Base-by-base conservation (phyloP, 2,329 filamentous ascomycete species). In the Blastomyces silverae region DNA sequence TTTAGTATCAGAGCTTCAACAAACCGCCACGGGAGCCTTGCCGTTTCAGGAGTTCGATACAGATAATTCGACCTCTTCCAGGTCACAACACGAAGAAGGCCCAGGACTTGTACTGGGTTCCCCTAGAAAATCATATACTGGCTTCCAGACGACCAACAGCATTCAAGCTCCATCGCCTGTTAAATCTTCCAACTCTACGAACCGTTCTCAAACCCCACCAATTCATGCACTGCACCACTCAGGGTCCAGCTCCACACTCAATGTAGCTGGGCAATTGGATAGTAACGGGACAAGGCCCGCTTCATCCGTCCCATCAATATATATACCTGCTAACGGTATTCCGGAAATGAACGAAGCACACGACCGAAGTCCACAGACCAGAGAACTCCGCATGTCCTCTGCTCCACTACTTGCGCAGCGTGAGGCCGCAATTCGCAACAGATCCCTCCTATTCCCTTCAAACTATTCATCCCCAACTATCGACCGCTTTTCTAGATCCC, bases 1-100 rank as follows among this genome's bases (percentile, higher is more conserved):
- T 22, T 80, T 89, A 65, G 74, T 91, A 0, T 79, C 84, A 13
- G 85, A 87, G 67, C 80, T 91, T 42, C 82, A 88, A 68, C 85
- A 88, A 74, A 88, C 87, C 20, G 81, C 85, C 1, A 8, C 31
- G 1, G 42, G 48, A 22, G 13, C 17, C 20, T 31, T 53, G 48
- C 11, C 10, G 4, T 50, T 7, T 39, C 11, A 20, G 25, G 31
- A 44, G 15, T 25, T 25, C 2, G 34, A 44, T 17, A 42, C 13
- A 31, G 17, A 44, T 15, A 8, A 55, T 44, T 25, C 46, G 17
- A 20, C 28, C 20, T 4, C 10, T 39, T 28, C 5, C 10, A 61
- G 7, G 31, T 50, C 59, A 52, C 42, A 61, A 15, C 5, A 34
- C 10, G 57, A 13, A 50, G 57, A 46, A n/a, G 22, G 5, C n/a